Conservation (phyloP, 257 asterid species). For the Ehretia macrophylla region DNA sequence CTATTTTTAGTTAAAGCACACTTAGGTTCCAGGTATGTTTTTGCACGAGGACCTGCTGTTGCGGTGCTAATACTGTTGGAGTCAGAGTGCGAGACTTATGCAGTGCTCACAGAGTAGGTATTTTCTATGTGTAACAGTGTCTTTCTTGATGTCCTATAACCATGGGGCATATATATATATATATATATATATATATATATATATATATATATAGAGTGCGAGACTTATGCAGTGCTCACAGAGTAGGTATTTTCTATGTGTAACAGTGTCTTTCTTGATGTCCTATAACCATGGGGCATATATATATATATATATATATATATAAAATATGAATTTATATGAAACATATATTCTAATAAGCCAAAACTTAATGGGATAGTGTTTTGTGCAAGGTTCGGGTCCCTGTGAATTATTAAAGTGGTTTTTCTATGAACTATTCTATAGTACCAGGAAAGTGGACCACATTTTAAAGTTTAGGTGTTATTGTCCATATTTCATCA, state of each 20-base stretch:
- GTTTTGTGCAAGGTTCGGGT: constrained; percentile 67
- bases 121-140: background rate
- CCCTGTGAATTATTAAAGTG: too few relatives aligned
- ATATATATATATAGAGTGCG: too few relatives aligned
- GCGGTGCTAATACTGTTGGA: constrained; percentile 87
- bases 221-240: constrained; percentile 84
- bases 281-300: background rate
- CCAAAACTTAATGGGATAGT: too few relatives aligned
- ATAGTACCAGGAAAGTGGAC: too few relatives aligned
- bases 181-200: too few relatives aligned
- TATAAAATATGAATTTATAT: too few relatives aligned
- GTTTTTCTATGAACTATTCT: too few relatives aligned
- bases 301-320: too few relatives aligned
- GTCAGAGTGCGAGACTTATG: constrained; percentile 77
- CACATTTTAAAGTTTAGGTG: too few relatives aligned
- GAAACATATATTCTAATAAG: too few relatives aligned
- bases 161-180: background rate
- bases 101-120: constrained; percentile 93
- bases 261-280: background rate
- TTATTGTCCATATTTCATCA: too few relatives aligned
- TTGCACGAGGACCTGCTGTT: constrained; percentile 95
- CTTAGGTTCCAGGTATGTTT: constrained; percentile 89
- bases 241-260: constrained; percentile 54
- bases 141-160: too few relatives aligned
- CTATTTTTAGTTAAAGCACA: constrained; percentile 18